Evolutionary conservation across 805 yeast species (phyloP).

Genomic region (Saccharomyces cerevisiae): DNA sequence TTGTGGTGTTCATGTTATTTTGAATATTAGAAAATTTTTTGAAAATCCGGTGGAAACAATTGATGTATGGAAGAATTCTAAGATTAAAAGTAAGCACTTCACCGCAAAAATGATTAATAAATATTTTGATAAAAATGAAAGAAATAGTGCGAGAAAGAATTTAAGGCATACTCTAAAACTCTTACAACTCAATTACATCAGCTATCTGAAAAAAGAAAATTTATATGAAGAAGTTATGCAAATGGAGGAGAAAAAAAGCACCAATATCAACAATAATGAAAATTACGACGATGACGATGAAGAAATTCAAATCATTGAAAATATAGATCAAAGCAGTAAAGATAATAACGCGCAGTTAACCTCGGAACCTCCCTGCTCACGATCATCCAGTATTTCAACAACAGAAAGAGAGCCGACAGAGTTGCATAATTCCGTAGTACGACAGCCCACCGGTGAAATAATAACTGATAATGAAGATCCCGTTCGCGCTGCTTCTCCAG

Average conservation of each 20-base stretch:
- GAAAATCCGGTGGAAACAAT: conserved; percentile 41
- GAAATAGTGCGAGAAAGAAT: conserved; percentile 21
- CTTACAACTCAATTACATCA: conserved; percentile 18
- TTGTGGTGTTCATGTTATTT: conserved; percentile 88
- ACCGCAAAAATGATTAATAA: conserved; percentile 16
- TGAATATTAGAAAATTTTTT: conserved; percentile 56
- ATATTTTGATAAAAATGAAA: conserved; percentile 22
- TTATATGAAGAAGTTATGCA: conserved; percentile 4
- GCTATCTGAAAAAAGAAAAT: conserved; percentile 1
- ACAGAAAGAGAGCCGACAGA: neutral
- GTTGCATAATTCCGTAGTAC: neutral
- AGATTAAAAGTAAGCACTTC: conserved; percentile 11
- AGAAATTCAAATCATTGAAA: conserved; percentile 28
- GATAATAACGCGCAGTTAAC: neutral
- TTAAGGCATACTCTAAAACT: conserved; percentile 19
- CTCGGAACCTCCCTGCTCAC: conserved; percentile 4
- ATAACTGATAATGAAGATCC: neutral
- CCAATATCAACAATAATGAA: conserved; percentile 5
- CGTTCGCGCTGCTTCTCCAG: neutral
- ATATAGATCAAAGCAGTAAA: conserved; percentile 1
- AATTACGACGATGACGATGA: conserved; percentile 21
- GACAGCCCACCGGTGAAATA: neutral
- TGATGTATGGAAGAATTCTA: conserved; percentile 37
- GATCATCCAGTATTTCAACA: neutral
- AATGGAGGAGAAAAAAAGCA: neutral